Evolutionary conservation across 306 rosid species (phyloP).

Genomic region (Acacia acuminata): DNA sequence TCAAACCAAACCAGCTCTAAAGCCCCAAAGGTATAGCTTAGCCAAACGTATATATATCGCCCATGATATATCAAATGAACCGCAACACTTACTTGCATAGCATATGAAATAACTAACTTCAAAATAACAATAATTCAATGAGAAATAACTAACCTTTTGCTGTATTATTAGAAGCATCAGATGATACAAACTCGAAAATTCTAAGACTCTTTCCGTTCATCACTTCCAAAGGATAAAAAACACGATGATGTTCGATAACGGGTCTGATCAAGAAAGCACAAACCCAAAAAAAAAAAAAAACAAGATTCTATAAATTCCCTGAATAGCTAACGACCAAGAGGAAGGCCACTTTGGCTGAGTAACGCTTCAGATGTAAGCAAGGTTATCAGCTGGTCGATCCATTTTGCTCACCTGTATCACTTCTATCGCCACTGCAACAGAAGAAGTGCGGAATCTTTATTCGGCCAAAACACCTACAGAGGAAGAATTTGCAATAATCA

Average conservation of each 20-base stretch:
- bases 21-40: too few relatives aligned
- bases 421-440: constrained; percentile 45
- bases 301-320: background rate
- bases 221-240: background rate
- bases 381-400: constrained; percentile 25
- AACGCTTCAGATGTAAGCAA: background rate
- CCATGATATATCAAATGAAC: too few relatives aligned
- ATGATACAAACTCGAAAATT: background rate
- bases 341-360: background rate
- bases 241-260: background rate
- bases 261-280: background rate
- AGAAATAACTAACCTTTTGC: background rate
- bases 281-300: background rate
- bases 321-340: background rate
- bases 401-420: constrained; percentile 24
- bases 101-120: background rate
- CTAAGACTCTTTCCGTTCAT: background rate
- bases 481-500: constrained; percentile 3
- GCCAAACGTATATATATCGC: too few relatives aligned
- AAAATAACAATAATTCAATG: background rate
- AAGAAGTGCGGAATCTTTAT: constrained; percentile 51
- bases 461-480: constrained; percentile 43
- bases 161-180: background rate
- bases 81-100: too few relatives aligned
- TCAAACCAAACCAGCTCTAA: too few relatives aligned